Base-by-base conservation (phyloP, 2,329 filamentous ascomycete genomes). In the Tolypocladium capitatum region DNA sequence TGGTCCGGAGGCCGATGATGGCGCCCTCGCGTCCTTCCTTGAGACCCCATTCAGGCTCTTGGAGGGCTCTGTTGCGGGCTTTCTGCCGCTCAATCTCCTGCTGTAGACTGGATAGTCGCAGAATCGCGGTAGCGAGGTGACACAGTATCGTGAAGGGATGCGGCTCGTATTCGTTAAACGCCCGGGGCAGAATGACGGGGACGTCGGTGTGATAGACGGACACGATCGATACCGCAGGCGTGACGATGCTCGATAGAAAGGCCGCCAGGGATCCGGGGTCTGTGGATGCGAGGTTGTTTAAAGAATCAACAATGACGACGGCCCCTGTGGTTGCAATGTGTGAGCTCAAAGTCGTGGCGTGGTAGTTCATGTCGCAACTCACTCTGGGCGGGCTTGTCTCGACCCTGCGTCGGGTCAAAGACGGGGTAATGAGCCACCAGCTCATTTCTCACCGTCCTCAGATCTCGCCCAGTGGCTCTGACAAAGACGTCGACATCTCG, bases 41-140 rank as follows among this genome's bases (percentile, higher is more conserved):
- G 1, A 96, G 72, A 0, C 91, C 92, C 64, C 86, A 94, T 9
- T 78, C 76, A 0, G 91, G 91, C 51, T 83, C 83, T 5, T 78
- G 78, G 6, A 86, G 69, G 57, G 85, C 89, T 49, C 84, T 77
- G 63, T 92, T 82, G 10, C 76, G 74, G 4, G 91, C 89, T n/a
- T 75, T 76, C 61, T 88, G 88, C 34, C 77, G 74, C 30, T 81
- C 80, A 5, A 92, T 73, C 40, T 86, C 77, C 55, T 96, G 88
- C 8, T 79, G 69, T 35, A 96, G 74, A 14, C 81, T 85, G 35
- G 83, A 80, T 0, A 86, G 72, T 5, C 78, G 81, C 50, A 97
- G 74, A 46, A 97, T 77, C 4, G 88, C 83, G 4, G 92, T 98
- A n/a, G 90, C 86, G 49, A 96, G 80, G 65, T 94, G 94, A 42